Evolutionary conservation across 2,329 filamentous ascomycete species (phyloP).

Genomic region (Pyricularia sp.): DNA sequence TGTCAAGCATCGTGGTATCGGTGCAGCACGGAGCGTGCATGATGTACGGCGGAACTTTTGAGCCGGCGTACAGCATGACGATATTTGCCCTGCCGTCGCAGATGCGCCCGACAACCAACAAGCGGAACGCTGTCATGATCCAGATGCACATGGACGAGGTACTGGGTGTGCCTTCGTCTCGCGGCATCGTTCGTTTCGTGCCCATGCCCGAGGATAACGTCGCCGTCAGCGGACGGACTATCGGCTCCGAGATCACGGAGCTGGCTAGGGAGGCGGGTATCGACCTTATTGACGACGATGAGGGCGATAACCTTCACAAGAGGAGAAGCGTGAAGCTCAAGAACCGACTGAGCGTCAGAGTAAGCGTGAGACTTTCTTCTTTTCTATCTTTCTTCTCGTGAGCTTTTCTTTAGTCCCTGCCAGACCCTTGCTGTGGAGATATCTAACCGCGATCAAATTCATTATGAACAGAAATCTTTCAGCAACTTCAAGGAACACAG

Average conservation of each 20-base stretch:
- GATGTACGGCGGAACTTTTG: slow-evolving; percentile 64
- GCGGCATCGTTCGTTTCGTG: slow-evolving; percentile 67
- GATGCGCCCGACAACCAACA: slow-evolving; percentile 66
- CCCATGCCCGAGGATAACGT: slow-evolving; percentile 62
- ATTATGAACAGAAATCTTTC: slow-evolving; percentile 16
- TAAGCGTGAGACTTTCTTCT: slow-evolving; percentile 17
- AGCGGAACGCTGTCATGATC: slow-evolving; percentile 64
- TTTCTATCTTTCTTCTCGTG: no score
- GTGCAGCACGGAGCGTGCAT: slow-evolving; percentile 70
- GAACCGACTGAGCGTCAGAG: slow-evolving; percentile 27
- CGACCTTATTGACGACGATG: background rate
- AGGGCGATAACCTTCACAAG: background rate
- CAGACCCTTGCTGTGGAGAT: background rate
- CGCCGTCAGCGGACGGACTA: slow-evolving; percentile 61
- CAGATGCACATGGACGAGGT: slow-evolving; percentile 66
- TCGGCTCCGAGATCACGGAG: slow-evolving; percentile 58
- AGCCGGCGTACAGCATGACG: slow-evolving; percentile 70
- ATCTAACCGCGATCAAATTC: background rate
- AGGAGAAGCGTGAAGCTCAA: slow-evolving; percentile 4
- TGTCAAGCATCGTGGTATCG: slow-evolving; percentile 64
- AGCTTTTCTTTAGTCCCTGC: background rate
- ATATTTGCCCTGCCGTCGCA: slow-evolving; percentile 61
- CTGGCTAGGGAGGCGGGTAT: slow-evolving; percentile 26
- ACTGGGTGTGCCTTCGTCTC: slow-evolving; percentile 53
- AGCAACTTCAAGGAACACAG: slow-evolving; percentile 16